These are phyloP conservation scores for Stevia rebaudiana DNA, from an alignment of 140 eudicot species.

Conservation along the genomic window DNA sequence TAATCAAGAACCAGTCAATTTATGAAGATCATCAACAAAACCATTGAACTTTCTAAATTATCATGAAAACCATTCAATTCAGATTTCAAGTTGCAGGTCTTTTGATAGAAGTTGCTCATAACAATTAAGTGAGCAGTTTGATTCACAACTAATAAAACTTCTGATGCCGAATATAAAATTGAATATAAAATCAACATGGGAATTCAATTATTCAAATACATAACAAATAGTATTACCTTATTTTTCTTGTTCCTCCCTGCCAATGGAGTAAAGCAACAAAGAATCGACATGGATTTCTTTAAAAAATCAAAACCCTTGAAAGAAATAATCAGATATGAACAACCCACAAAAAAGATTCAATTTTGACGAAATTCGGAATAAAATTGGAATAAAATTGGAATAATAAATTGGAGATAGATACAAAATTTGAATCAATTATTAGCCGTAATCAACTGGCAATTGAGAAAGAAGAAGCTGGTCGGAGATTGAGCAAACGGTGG, in stretches of 20 bases:
- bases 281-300: conserved; percentile 30
- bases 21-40: neutral
- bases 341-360: conserved; percentile 1
- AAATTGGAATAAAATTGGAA: neutral
- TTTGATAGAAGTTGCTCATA: neutral
- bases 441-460: conserved; percentile 69
- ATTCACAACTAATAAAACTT: neutral
- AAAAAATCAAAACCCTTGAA: neutral
- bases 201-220: neutral
- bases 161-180: neutral
- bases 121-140: neutral
- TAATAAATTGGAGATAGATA: neutral
- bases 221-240: conserved; percentile 33
- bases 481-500: conserved; percentile 21
- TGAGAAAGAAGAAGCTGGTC: conserved; percentile 22
- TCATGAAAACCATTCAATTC: neutral
- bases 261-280: conserved; percentile 37
- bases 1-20: neutral
- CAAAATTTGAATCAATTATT: conserved; percentile 20
- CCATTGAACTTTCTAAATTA: neutral
- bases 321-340: neutral
- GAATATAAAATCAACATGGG: neutral
- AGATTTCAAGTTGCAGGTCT: neutral
- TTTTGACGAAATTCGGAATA: neutral
- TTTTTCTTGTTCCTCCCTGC: conserved; percentile 33